Evolutionary conservation across 2,329 filamentous ascomycete species (phyloP), one percentile per base, ranked within the genome.

Genomic region (Colletotrichum costaricense): DNA sequence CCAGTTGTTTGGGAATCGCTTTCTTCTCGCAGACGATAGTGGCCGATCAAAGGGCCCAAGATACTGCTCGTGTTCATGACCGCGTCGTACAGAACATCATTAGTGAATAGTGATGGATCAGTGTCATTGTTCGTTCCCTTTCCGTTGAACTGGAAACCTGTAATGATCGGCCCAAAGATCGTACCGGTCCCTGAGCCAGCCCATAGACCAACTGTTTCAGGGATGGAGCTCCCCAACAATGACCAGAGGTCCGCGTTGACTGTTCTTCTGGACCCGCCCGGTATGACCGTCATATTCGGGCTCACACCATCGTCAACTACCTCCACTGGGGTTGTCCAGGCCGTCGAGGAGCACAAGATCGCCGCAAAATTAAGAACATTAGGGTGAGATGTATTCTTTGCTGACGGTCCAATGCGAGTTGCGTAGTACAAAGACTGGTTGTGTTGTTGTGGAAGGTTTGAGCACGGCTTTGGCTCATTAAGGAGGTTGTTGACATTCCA

Each of bases 381-480:
- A 4, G 28, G 58, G 8, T n/a, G 22, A 7, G 66, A 55, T 4
- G 49, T 33, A 8, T 55, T 54, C 22, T 22, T 6, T 12, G 30
- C 49, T 5, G 30, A 22, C 19, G 35, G 26, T 16, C 22, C 49
- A 19, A 62, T 67, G 12, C 33, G 38, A 5, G 38, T 57, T 4
- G 49, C 63, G 6, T 42, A 63, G n/a, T 72, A 72, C 9, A 72
- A 4, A 8, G 54, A 55, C n/a, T 68, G 64, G 4, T 52, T 2
- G 35, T 57, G n/a, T 22, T 72, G 64, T n/a, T 67, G 57, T 6
- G 64, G 69, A 2, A 72, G 38, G 12, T 60, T 68, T 24, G 49
- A 24, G 3, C 69, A 72, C 5, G 69, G 69, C 5, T 42, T 65
- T 14, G 26, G 38, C 38, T 19, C 6, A 42, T 42, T 7, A 19